phyloP scores from a whole-genome alignment of 495 filamentous ascomycete genomes.

The Physcia stellaris region DNA sequence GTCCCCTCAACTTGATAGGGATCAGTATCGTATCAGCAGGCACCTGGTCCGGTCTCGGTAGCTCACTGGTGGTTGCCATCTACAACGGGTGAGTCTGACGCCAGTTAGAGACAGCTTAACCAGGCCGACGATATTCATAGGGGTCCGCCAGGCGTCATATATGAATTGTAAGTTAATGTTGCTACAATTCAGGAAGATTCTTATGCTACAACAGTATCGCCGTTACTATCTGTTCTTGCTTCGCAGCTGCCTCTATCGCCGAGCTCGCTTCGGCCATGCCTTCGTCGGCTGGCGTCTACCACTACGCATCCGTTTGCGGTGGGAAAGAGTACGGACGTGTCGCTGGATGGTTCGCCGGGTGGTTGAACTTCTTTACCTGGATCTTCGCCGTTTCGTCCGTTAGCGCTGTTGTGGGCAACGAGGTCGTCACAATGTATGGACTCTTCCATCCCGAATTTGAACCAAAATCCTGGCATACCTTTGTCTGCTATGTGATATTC shows the following conservation, averaged over 20 bases:
- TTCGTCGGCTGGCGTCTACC: conserved; percentile 43
- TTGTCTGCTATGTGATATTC: conserved; percentile 50
- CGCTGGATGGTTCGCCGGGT: conserved; percentile 63
- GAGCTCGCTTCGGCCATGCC: conserved; percentile 69
- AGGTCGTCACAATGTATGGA: conserved; percentile 55
- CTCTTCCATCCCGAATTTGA: conserved; percentile 51
- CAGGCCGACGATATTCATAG: too few species aligned
- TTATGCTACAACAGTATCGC: too few species aligned
- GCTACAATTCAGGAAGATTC: not conserved
- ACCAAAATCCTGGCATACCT: conserved; percentile 56
- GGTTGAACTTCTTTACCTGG: conserved; percentile 72
- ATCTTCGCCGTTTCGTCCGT: conserved; percentile 48
- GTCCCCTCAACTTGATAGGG: too few species aligned
- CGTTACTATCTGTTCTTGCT: too few species aligned
- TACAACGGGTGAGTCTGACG: too few species aligned
- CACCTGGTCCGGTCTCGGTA: too few species aligned
- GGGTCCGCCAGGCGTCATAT: conserved; percentile 24
- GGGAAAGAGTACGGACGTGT: conserved; percentile 61
- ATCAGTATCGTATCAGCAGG: too few species aligned
- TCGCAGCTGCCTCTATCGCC: conserved; percentile 42
- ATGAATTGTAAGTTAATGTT: conserved; percentile 14
- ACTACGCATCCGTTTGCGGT: conserved; percentile 47
- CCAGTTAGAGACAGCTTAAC: too few species aligned
- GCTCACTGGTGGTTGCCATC: too few species aligned
- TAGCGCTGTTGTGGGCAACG: conserved; percentile 50